Base-by-base conservation (phyloP, 1,139 yeast species). In the Kurtzmaniella quercitrusa region DNA sequence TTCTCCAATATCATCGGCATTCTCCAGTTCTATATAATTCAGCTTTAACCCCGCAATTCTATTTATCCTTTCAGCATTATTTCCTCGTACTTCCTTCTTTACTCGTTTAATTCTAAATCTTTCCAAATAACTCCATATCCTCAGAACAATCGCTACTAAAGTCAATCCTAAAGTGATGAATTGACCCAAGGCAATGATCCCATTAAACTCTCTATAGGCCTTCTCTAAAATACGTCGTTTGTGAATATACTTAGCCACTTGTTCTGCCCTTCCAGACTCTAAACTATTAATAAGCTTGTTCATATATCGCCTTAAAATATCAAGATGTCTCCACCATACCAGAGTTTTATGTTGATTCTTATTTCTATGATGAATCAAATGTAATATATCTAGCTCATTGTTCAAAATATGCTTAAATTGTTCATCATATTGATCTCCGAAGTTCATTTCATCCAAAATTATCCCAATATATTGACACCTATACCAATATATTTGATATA, bases 341-440 rank as follows among this genome's bases (percentile, higher is more conserved):
- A 86, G 77, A 14, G 73, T 75, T n/a, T 82, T 67, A 54, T 88
- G 96, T 60, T 89, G 96, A 58, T 87, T 87, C 48, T 73, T 71
- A 58, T 83, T 85, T 48, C 95, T 66, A 52, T 84, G 88, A 56
- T 84, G 81, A 3, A 87, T 52, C 39, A 88, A 60, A 51, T 79
- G 84, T 8, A 86, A 57, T 2, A 86, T 57, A 29, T 75, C 73
- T 42, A 66, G 77, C 60, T 89, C 96, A 42, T 53, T 60, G 8
- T n/a, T 6, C 14, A 27, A 27, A 10, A 6, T 27, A 4, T 5
- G 5, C 14, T 27, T 27, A 5, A 10, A 27, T 10, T 7, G 31
- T 5, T 10, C n/a, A 10, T 12, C 14, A 11, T 4, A 3, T 4
- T 27, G 10, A 10, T 27, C 31, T 10, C 25, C 10, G 25, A 10